Base-by-base conservation (phyloP, 495 filamentous ascomycete species). In the Tuber melanosporum region DNA sequence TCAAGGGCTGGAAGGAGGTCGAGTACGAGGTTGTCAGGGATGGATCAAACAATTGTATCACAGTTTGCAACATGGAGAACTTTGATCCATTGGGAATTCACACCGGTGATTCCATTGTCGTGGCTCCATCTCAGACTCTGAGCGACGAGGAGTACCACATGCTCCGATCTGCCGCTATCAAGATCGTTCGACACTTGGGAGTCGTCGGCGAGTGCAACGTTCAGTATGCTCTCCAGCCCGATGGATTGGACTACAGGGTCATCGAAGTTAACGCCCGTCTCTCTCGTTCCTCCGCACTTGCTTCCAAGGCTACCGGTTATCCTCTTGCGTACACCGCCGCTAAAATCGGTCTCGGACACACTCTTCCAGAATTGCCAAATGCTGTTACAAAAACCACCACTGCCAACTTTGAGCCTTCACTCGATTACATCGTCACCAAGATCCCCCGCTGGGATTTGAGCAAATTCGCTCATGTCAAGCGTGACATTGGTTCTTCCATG, bases 51-150 rank as follows among this genome's bases (percentile, higher is more conserved):
- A 98, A 98, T 87, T 98, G 95, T 85, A 98, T 98, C 80, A 98
- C 95, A 26, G 95, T 98, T 70, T 98, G 95, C 88, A 98, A 98
- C 87, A 98, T 98, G 95, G 95, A 98, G 87, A 98, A 98, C 86
- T 98, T 98, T 83, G 95, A 98, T 83, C 95, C 95, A 52, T 88
- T 98, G 47, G 95, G 95, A 83, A 95, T 97, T 74, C 95, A 98
- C 84, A 98, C 95, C 57, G 95, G 95, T 84, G 95, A 98, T 86
- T 97, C 93, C 78, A 97, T 98, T 80, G 95, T 98, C 74, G 94
- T 98, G 80, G 94, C 95, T 72, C 95, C 95, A 66, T 95, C 92
- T 83, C 95, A 98, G 86, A 98, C 95, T 62, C 86, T 98, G 76
- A 96, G 92, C 77, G 95, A 98, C 81, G 94, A 97, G 85, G 95